Evolutionary conservation across 495 filamentous ascomycete genomes (phyloP).

Genomic region (Friedmanniomyces simplex): DNA sequence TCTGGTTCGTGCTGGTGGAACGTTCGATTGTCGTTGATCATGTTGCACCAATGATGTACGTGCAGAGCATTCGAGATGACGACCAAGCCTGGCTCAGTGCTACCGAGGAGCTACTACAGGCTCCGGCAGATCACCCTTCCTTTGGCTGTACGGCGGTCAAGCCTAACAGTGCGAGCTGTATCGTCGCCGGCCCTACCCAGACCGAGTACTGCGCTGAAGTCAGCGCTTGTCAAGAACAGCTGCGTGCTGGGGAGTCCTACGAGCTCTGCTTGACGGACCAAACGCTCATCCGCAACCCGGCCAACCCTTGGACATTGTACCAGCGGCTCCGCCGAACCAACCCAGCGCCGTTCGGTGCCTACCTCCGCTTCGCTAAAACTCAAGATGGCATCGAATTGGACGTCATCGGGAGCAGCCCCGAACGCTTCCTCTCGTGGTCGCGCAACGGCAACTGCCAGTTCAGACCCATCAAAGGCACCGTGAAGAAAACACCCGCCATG

Average conservation of each 20-base stretch:
- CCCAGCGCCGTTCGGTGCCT: constrained; percentile 79
- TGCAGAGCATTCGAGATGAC: constrained; percentile 48
- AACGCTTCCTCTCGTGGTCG: constrained; percentile 75
- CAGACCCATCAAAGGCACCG: constrained; percentile 91
- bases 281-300: constrained; percentile 42
- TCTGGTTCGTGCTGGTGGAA: constrained; percentile 67
- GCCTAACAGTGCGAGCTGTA: background rate
- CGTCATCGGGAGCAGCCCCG: constrained; percentile 76
- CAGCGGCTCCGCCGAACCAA: constrained; percentile 58
- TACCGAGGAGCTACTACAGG: background rate
- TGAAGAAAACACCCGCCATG: constrained; percentile 55
- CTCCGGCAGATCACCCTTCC: background rate
- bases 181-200: constrained; percentile 2
- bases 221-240: constrained; percentile 54
- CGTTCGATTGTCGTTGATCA: constrained; percentile 77
- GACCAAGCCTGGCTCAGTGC: constrained; percentile 33
- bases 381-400: constrained; percentile 36
- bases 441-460: constrained; percentile 49
- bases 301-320: constrained; percentile 58
- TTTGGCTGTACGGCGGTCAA: background rate
- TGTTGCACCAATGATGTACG: constrained; percentile 43
- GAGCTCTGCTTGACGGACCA: constrained; percentile 83
- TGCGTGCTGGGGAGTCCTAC: constrained; percentile 77
- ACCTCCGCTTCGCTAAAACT: constrained; percentile 48
- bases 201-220: constrained; percentile 53